These are phyloP conservation scores for Tolypocladium inflatum DNA, from an alignment of 2,329 filamentous ascomycete species.

Conservation along the genomic window DNA sequence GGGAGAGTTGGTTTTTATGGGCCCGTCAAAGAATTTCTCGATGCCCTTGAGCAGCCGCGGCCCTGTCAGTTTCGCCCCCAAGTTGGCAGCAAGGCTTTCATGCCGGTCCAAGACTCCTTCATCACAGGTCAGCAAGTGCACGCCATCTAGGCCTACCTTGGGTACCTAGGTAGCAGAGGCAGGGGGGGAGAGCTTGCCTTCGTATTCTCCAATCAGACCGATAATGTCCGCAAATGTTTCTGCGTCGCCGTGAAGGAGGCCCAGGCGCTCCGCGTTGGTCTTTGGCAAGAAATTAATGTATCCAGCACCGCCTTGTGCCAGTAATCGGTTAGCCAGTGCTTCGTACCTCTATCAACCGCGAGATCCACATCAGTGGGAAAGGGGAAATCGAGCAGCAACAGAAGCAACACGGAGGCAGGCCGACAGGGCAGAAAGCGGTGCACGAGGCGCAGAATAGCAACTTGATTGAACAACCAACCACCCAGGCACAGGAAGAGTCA, in stretches of 20 bases:
- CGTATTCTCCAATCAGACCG: slow-evolving; percentile 67
- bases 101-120: slow-evolving; percentile 69
- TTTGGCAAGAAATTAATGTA: slow-evolving; percentile 46
- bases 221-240: slow-evolving; percentile 69
- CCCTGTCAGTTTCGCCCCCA: slow-evolving; percentile 74
- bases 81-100: slow-evolving; percentile 76
- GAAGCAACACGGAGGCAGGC: background rate
- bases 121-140: slow-evolving; percentile 8
- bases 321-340: background rate
- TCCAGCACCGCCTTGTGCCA: slow-evolving; percentile 4
- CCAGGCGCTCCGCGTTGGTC: slow-evolving; percentile 32
- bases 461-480: background rate
- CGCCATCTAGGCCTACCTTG: background rate
- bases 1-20: slow-evolving; percentile 47
- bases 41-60: slow-evolving; percentile 79
- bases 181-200: slow-evolving; percentile 33
- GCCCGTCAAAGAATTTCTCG: slow-evolving; percentile 75
- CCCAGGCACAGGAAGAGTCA: background rate
- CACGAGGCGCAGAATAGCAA: background rate
- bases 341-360: background rate
- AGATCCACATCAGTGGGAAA: background rate
- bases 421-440: background rate
- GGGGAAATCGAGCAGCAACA: background rate
- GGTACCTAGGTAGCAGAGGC: background rate
- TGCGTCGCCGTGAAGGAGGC: slow-evolving; percentile 41